phyloP scores from a whole-genome alignment of 2,329 filamentous ascomycete species.

The Ophiocordyceps robertsii region DNA sequence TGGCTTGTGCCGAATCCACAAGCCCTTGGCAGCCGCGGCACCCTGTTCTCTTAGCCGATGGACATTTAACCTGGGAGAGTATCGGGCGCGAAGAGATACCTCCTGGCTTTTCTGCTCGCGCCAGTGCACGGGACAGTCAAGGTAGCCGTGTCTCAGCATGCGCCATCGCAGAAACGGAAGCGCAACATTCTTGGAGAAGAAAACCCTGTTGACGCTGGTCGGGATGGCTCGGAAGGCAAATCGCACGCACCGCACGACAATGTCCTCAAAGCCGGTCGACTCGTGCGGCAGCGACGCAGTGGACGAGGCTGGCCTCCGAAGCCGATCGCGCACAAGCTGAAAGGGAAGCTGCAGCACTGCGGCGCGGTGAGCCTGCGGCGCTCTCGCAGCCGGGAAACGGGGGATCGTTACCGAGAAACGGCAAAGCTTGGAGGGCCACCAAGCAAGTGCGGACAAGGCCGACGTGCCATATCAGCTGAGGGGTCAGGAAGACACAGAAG shows the following conservation, averaged over 20 bases:
- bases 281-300: slow-evolving; percentile 50
- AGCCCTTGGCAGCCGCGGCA: slow-evolving; percentile 39
- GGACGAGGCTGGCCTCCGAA: slow-evolving; percentile 11
- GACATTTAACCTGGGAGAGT: not conserved
- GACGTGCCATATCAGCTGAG: slow-evolving; percentile 56
- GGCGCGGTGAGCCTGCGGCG: not conserved
- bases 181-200: slow-evolving; percentile 62
- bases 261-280: slow-evolving; percentile 62
- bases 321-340: slow-evolving; percentile 11
- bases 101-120: slow-evolving; percentile 27
- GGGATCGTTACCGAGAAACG: slow-evolving; percentile 48
- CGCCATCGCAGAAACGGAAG: slow-evolving; percentile 64
- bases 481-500: slow-evolving; percentile 57
- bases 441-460: slow-evolving; percentile 44
- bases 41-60: slow-evolving; percentile 6
- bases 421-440: slow-evolving; percentile 48
- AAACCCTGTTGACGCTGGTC: slow-evolving; percentile 54
- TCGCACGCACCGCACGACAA: slow-evolving; percentile 64
- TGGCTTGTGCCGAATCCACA: slow-evolving; percentile 56
- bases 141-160: slow-evolving; percentile 58
- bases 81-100: slow-evolving; percentile 8
- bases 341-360: slow-evolving; percentile 1
- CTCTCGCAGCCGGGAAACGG: not conserved
- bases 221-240: slow-evolving; percentile 66
- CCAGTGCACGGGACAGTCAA: slow-evolving; percentile 51